phyloP scores from a whole-genome alignment of 306 rosid genomes.

The Abrus pulchellus region DNA sequence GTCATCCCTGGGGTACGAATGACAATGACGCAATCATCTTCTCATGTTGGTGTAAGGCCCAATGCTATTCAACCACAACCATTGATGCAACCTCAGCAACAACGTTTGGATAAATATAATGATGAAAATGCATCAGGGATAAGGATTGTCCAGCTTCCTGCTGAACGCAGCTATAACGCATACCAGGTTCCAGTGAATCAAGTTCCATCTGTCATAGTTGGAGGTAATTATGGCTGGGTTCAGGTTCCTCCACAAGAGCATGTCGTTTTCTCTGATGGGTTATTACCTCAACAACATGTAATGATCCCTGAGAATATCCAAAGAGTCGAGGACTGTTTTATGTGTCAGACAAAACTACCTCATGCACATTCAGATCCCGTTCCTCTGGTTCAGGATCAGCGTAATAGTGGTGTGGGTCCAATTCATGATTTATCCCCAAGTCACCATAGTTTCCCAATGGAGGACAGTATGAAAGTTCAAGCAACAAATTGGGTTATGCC shows the following conservation, averaged over 20 bases:
- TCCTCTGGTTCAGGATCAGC: conserved; percentile 59
- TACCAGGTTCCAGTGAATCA: conserved; percentile 69
- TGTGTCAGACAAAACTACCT: conserved; percentile 84
- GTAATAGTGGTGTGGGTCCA: conserved; percentile 48
- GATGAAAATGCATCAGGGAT: conserved; percentile 67
- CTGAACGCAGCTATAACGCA: conserved; percentile 68
- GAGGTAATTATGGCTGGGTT: conserved; percentile 75
- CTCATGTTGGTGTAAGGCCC: conserved; percentile 62
- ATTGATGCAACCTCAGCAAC: conserved; percentile 65
- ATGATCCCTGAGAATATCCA: conserved; percentile 57
- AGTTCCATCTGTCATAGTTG: conserved; percentile 58
- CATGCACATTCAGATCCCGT: conserved; percentile 86
- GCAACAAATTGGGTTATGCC: conserved; percentile 54
- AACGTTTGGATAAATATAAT: conserved; percentile 62
- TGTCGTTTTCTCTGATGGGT: conserved; percentile 63
- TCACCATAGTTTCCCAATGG: conserved; percentile 60
- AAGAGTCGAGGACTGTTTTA: conserved; percentile 66
- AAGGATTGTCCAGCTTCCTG: conserved; percentile 72
- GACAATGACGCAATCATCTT: conserved; percentile 63
- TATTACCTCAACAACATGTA: conserved; percentile 65
- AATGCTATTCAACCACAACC: conserved; percentile 64
- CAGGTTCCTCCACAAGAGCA: conserved; percentile 69
- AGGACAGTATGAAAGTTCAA: conserved; percentile 62
- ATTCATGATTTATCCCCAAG: conserved; percentile 60
- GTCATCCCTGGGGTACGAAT: conserved; percentile 64